A percentile compares a stretch with the other conserved stretches of the same genome.
phyloP scores from a whole-genome alignment of 2,329 filamentous ascomycete species.

The Aspergillus alliaceus region DNA sequence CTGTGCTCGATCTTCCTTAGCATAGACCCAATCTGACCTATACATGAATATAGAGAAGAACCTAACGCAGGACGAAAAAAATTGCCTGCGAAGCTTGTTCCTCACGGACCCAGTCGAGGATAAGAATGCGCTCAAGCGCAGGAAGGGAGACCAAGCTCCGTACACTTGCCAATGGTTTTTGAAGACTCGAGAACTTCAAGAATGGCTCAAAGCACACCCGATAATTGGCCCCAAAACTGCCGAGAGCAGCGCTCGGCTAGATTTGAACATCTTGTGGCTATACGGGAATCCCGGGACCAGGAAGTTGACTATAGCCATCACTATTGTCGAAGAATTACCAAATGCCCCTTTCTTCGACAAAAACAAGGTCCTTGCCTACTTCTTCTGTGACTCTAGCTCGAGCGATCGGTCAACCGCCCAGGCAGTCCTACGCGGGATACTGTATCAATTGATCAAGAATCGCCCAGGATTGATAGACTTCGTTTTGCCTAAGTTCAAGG shows the following conservation, averaged over 20 bases:
- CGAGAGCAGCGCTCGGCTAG: too few species aligned
- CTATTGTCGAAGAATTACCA: conserved; percentile 2
- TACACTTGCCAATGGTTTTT: conserved; percentile 12
- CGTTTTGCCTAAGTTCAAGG: conserved; percentile 9
- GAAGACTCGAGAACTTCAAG: conserved; percentile 9
- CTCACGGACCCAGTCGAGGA: neutral
- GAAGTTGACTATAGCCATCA: conserved; percentile 15
- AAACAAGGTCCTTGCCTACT: conserved; percentile 2
- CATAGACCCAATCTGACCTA: too few species aligned
- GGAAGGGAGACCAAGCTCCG: neutral
- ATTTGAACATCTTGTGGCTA: conserved; percentile 18
- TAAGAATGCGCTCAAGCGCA: neutral
- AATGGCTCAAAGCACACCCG: conserved; percentile 8
- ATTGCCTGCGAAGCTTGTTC: too few species aligned
- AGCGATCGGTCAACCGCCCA: conserved; percentile 8
- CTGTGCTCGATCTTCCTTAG: too few species aligned
- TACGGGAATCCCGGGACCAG: conserved; percentile 20
- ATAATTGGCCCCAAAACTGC: neutral
- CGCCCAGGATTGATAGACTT: conserved; percentile 4
- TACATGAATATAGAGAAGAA: too few species aligned
- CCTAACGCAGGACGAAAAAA: too few species aligned
- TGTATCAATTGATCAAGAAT: conserved; percentile 13
- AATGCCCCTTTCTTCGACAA: neutral
- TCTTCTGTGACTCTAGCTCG: conserved; percentile 18
- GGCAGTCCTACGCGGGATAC: conserved; percentile 15